Conservation (phyloP, 2,329 filamentous ascomycete species). For the Alternaria rosae region DNA sequence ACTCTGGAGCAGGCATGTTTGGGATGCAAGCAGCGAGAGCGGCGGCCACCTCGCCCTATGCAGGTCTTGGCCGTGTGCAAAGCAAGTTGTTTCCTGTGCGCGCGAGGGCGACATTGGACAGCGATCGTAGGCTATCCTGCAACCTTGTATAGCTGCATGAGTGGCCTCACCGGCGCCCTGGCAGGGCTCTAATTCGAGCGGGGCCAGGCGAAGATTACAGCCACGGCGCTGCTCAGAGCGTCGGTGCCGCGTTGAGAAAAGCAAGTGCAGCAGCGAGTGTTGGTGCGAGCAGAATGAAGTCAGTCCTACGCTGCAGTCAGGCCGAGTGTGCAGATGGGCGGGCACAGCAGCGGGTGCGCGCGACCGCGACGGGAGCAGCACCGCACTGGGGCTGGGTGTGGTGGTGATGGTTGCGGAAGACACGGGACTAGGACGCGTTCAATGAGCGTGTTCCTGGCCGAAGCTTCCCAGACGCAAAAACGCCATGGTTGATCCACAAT, state of each 20-base stretch:
- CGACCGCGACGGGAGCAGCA: conserved; percentile 18
- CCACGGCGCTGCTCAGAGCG: conserved; percentile 24
- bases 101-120: conserved; percentile 42
- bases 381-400: conserved; percentile 4
- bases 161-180: conserved; percentile 44
- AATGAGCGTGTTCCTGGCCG: conserved; percentile 46
- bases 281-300: conserved; percentile 20
- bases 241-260: conserved; percentile 13
- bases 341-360: conserved; percentile 15
- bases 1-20: conserved; percentile 25
- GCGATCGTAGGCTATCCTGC: conserved; percentile 37
- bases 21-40: conserved; percentile 23
- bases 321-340: conserved; percentile 10
- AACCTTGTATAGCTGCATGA: conserved; percentile 48
- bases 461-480: conserved; percentile 39
- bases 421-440: conserved; percentile 37
- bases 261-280: conserved; percentile 20
- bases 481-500: conserved; percentile 38
- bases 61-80: conserved; percentile 35
- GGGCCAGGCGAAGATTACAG: conserved; percentile 28
- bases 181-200: conserved; percentile 40
- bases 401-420: conserved; percentile 25
- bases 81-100: conserved; percentile 41
- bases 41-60: conserved; percentile 37
- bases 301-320: conserved; percentile 19